A percentile compares a stretch with the other conserved stretches of the same genome.
These are phyloP conservation scores for Leccinum aurantiacum DNA, from an alignment of 768 basidiomycete species.

Conservation along the genomic window DNA sequence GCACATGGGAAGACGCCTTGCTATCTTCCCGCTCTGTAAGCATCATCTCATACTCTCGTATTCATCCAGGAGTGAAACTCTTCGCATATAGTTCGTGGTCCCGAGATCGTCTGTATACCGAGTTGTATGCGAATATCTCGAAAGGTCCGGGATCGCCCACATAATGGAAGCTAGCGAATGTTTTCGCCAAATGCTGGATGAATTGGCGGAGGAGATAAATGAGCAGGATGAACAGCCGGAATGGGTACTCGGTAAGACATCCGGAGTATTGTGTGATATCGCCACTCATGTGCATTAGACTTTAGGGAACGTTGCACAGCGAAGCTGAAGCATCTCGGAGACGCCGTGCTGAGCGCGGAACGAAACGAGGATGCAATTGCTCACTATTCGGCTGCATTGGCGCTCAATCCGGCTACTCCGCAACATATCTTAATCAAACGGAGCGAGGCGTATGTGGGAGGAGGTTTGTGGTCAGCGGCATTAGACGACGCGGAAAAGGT, in stretches of 20 bases:
- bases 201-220: not conserved
- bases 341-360: not conserved
- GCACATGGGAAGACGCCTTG: no score
- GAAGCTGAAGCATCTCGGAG: not conserved
- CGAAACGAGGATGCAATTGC: not conserved
- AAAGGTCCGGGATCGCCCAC: not conserved
- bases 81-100: not conserved
- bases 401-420: not conserved
- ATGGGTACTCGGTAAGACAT: not conserved
- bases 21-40: no score
- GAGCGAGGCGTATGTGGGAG: not conserved
- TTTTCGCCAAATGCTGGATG: not conserved
- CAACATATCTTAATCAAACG: not conserved
- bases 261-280: not conserved
- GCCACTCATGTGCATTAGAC: not conserved
- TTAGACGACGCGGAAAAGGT: not conserved
- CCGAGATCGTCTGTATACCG: not conserved
- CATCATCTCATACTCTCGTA: not conserved
- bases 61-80: not conserved
- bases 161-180: not conserved
- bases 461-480: not conserved
- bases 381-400: not conserved
- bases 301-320: not conserved
- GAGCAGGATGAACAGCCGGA: not conserved
- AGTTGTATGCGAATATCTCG: not conserved